Base-by-base conservation (phyloP, 495 filamentous ascomycete genomes). In the Lentithecium fluviatile region DNA sequence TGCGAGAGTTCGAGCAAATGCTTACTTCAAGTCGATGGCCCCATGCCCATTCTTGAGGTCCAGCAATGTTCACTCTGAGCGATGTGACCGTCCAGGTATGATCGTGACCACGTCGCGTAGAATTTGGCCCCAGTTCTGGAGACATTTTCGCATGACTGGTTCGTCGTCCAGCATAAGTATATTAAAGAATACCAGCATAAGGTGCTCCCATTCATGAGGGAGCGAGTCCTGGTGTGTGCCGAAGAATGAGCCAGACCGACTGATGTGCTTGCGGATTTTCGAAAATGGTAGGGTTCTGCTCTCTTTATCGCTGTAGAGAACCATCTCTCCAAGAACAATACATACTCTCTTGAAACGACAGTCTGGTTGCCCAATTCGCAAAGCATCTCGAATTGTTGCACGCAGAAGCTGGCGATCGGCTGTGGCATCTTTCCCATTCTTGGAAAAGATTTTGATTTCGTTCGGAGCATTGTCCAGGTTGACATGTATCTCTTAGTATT, bases 361-460 rank as follows among this genome's bases (percentile, higher is more conserved):
- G 2, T 78, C 72, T 0, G 74, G 57, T 1, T 71, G 68, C 2
- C 81, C 82, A 19, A 93, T 77, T 52, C 76, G 77, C 20, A 93
- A 74, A 3, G 83, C 82, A 4, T 82, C 70, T 25, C 71, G 73
- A 40, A 87, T 81, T 0, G 76, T 67, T 4, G 71, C 71, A 58
- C 89, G 82, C 17, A 94, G 72, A 8, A 75, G 79, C 21, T 67
- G 68, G 25, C 88, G 80, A 71, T 95, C 91, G 45, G 70, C 51
- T 0, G 90, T 95, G 7, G 90, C 92, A 61, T 95, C 89, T 66
- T 92, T 93, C 37, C 91, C 90, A 60, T 89, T 92, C 72, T 96
- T 96, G 8, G 89, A 94, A 68, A 95, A 95, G 25, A 96, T 89
- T 45, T 86, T 85, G 8, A 95, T 84, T 36, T 75, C 78, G 29